Base-by-base conservation (phyloP, 2,329 filamentous ascomycete species). In the Chaetomium sp. region DNA sequence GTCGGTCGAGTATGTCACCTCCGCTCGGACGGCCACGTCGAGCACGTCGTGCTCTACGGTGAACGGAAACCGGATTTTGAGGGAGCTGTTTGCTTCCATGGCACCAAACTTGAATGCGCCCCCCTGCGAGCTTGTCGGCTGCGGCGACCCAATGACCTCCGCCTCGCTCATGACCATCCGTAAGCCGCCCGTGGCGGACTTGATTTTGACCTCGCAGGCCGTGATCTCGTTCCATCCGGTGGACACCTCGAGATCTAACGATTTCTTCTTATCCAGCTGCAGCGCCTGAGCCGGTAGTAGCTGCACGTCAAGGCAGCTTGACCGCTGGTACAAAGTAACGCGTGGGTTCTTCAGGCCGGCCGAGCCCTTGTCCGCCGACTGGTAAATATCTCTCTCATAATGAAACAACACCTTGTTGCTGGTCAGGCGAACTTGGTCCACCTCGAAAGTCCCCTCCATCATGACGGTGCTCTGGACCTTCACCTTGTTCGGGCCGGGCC, bases 211-310 rank as follows among this genome's bases (percentile, higher is more conserved):
- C 60, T 89, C 86, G 60, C 84, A 88, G 23, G 73, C 82, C 35
- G 75, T 78, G 2, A 90, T 80, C 2, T 87, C 77, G 73, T 97
- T 96, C 84, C 89, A 90, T 1, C 93, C 93, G 12, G 88, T 87
- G 12, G 80, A 80, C 13, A 97, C 77, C 58, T 87, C 82, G 23
- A 99, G 79, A 65, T 96, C 91, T 0, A 98, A 80, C 0, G 86
- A 88, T 64, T 91, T 91, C 71, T 89, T 88, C 69, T 88, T 88
- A 74, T 96, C 91, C 5, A 99, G 85, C 67, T 94, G 88, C 27
- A 96, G 89, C 53, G 88, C 81, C 67, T 85, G 89, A 0, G 90
- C 87, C 0, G 90, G 82, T 50, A 80, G 82, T 8, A 96, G 79
- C 57, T 83, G 84, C 2, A 90, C 85, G 65, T 92, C 85, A 4